phyloP scores from a whole-genome alignment of 768 basidiomycete genomes.

The Termitomyces sp. region DNA sequence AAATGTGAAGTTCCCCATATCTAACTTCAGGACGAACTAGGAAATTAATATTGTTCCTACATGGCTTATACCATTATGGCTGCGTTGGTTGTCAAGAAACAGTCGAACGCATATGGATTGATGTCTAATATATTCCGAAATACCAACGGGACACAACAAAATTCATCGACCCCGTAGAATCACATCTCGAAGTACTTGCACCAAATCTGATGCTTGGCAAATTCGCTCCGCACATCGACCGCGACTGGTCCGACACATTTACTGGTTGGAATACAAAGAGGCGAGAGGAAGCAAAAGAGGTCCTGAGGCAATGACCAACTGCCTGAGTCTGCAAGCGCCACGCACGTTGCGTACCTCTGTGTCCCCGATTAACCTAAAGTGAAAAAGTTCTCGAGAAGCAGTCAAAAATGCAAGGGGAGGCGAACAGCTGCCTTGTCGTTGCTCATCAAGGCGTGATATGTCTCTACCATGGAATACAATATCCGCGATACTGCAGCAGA shows the following conservation, averaged over 20 bases:
- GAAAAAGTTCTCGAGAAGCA: neutral
- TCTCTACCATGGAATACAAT: conserved; percentile 4
- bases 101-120: neutral
- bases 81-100: neutral
- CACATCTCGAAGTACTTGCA: conserved; percentile 3
- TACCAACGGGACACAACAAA: neutral
- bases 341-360: conserved; percentile 9
- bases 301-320: conserved; percentile 6
- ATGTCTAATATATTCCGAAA: neutral
- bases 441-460: conserved; percentile 10
- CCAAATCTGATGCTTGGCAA: neutral
- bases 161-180: conserved; percentile 4
- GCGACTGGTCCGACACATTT: conserved; percentile 8
- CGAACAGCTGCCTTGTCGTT: conserved; percentile 6
- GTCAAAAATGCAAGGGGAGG: conserved; percentile 3
- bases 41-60: conserved; percentile 2
- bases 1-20: conserved; percentile 1
- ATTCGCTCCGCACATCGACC: conserved; percentile 4
- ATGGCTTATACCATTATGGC: conserved; percentile 8
- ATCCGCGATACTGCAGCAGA: neutral
- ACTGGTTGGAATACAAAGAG: conserved; percentile 4
- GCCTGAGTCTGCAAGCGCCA: conserved; percentile 5
- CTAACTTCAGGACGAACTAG: conserved; percentile 5
- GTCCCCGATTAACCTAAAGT: neutral
- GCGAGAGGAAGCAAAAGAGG: conserved; percentile 2